A percentile compares a stretch with the other conserved stretches of the same genome.
Evolutionary conservation across 2,329 filamentous ascomycete genomes (phyloP).

Genomic region (Botryosphaeria dothidea): DNA sequence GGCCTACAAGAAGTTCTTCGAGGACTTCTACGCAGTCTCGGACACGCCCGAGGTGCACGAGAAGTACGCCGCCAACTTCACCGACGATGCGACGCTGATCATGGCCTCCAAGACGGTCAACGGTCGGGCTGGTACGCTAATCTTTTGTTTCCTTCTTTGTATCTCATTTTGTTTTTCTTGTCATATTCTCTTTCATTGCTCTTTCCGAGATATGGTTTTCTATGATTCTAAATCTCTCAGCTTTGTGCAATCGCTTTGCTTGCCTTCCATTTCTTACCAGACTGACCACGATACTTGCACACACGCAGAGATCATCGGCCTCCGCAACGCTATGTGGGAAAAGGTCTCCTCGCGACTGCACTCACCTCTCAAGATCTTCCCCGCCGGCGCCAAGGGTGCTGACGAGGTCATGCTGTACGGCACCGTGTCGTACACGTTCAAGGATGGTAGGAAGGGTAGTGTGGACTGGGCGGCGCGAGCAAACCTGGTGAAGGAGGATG

Average conservation of each 20-base stretch:
- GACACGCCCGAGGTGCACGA: constrained; percentile 52
- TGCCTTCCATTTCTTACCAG: too few species aligned
- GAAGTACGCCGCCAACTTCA: constrained; percentile 50
- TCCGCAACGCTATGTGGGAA: constrained; percentile 57
- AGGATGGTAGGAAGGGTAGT: constrained; percentile 48
- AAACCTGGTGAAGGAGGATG: constrained; percentile 53
- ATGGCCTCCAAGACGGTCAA: constrained; percentile 52
- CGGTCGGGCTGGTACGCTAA: constrained; percentile 46
- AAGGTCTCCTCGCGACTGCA: constrained; percentile 51
- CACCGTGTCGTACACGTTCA: constrained; percentile 54
- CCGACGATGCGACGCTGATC: constrained; percentile 51
- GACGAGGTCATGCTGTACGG: constrained; percentile 58
- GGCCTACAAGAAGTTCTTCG: constrained; percentile 46
- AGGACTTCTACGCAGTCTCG: constrained; percentile 48
- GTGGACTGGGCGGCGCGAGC: constrained; percentile 59
- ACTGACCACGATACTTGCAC: too few species aligned
- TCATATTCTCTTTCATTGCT: background rate
- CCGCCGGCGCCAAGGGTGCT: constrained; percentile 45
- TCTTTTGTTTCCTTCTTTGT: background rate
- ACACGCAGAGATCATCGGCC: constrained; percentile 48
- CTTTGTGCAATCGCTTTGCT: too few species aligned
- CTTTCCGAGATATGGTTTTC: too few species aligned
- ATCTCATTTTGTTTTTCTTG: background rate
- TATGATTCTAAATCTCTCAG: too few species aligned
- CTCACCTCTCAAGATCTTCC: constrained; percentile 50